Evolutionary conservation across 768 basidiomycete genomes (phyloP).

Genomic region (Tulasnella sp.): DNA sequence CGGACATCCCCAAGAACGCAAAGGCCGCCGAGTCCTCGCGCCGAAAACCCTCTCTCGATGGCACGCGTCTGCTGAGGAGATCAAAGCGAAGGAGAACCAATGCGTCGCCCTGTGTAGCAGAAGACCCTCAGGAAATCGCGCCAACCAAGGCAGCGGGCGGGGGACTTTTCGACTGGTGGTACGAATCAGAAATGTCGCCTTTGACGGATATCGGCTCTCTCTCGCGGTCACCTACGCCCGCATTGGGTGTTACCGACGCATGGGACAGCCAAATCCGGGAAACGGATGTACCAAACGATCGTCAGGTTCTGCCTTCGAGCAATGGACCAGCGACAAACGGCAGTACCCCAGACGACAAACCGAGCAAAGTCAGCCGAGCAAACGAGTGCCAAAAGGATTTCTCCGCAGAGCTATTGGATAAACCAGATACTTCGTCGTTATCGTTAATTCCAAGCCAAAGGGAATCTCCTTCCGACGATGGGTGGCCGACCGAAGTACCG

Average conservation of each 20-base stretch:
- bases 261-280: not conserved
- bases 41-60: not conserved
- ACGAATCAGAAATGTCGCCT: not conserved
- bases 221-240: not conserved
- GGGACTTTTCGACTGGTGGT: not conserved
- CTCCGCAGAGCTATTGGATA: not conserved
- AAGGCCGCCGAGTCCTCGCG: not conserved
- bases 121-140: not conserved
- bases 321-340: not conserved
- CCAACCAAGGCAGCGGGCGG: too few species aligned
- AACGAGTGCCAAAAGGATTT: not conserved
- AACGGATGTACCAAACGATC: not conserved
- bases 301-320: not conserved
- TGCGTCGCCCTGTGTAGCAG: not conserved
- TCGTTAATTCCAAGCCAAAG: not conserved
- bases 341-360: not conserved
- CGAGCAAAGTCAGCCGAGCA: not conserved
- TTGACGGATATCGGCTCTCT: not conserved
- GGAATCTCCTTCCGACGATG: not conserved
- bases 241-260: not conserved
- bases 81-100: not conserved
- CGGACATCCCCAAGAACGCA: not conserved
- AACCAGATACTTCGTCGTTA: not conserved
- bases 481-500: not conserved
- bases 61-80: not conserved